Percentiles rank a stretch among this genome's conserved stretches.
phyloP scores from a whole-genome alignment of 495 filamentous ascomycete genomes.

The Trichoderma virens region DNA sequence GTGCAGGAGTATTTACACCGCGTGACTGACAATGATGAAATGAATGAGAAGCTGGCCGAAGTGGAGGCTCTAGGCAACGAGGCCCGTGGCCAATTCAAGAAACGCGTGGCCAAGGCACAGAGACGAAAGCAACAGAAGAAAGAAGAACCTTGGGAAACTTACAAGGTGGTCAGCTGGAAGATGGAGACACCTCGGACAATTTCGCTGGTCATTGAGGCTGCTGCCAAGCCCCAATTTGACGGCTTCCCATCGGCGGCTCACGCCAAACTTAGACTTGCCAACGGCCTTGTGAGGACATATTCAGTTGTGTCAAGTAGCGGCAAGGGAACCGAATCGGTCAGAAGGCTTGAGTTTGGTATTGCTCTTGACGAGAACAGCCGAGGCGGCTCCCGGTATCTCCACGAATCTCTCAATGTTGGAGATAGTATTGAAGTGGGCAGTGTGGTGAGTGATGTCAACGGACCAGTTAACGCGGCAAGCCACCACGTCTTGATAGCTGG shows the following conservation, averaged over 20 bases:
- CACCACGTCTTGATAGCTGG: constrained; percentile 46
- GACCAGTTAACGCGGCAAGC: constrained; percentile 25
- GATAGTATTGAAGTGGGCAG: constrained; percentile 42
- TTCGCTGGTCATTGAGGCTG: constrained; percentile 32
- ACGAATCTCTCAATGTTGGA: constrained; percentile 26
- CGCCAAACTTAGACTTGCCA: constrained; percentile 38
- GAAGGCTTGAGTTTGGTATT: constrained; percentile 35
- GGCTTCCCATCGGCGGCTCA: constrained; percentile 29
- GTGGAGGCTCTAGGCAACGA: constrained; percentile 43
- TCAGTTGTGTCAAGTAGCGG: constrained; percentile 37
- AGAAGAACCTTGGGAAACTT: constrained; percentile 35
- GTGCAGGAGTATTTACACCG: constrained; percentile 49
- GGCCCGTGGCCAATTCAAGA: constrained; percentile 32
- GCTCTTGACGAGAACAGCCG: constrained; percentile 36
- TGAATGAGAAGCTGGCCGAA: constrained; percentile 36
- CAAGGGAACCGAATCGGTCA: not conserved
- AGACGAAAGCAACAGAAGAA: constrained; percentile 18
- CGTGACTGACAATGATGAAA: constrained; percentile 31
- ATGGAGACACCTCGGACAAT: constrained; percentile 31
- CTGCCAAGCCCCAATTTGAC: constrained; percentile 16
- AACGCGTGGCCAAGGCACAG: constrained; percentile 25
- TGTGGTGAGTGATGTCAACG: constrained; percentile 31
- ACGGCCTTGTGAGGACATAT: constrained; percentile 36
- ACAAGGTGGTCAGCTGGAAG: constrained; percentile 34
- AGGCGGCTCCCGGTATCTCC: constrained; percentile 41